phyloP scores from a whole-genome alignment of 2,329 filamentous ascomycete species.

The Penicillium sp. region DNA sequence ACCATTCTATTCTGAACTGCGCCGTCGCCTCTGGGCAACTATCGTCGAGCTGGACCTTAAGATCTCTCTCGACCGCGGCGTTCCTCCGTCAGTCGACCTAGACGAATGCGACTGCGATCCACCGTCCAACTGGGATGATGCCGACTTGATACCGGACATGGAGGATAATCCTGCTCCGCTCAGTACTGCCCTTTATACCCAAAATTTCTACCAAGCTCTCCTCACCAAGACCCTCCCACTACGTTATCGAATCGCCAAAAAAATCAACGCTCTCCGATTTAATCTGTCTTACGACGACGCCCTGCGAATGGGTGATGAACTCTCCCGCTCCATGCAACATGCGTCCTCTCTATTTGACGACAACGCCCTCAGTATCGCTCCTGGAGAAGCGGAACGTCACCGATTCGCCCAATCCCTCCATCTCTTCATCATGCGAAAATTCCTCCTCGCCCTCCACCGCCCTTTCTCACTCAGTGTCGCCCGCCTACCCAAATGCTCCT shows the following conservation, averaged over 20 bases:
- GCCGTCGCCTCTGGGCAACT: slow-evolving; percentile 47
- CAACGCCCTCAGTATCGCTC: slow-evolving; percentile 5
- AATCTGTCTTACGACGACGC: slow-evolving; percentile 35
- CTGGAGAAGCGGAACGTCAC: slow-evolving; percentile 12
- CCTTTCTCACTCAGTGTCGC: slow-evolving; percentile 37
- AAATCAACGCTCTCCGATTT: slow-evolving; percentile 32
- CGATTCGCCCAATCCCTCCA: slow-evolving; percentile 41
- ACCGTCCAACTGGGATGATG: slow-evolving; percentile 41
- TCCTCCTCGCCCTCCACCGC: slow-evolving; percentile 55
- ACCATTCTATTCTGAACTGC: slow-evolving; percentile 45
- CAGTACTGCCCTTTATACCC: slow-evolving; percentile 19
- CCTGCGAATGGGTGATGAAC: slow-evolving; percentile 30
- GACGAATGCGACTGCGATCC: slow-evolving; percentile 38
- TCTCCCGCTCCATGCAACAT: slow-evolving; percentile 25
- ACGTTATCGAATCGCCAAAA: slow-evolving; percentile 31
- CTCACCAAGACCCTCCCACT: slow-evolving; percentile 30
- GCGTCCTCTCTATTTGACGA: slow-evolving; percentile 26
- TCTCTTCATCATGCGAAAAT: slow-evolving; percentile 54
- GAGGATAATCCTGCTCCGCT: slow-evolving; percentile 21
- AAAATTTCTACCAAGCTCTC: slow-evolving; percentile 30
- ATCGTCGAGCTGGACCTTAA: slow-evolving; percentile 44
- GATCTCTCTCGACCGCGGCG: slow-evolving; percentile 35
- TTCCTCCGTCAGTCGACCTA: slow-evolving; percentile 34
- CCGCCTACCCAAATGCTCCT: slow-evolving; percentile 35
- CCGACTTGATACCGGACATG: slow-evolving; percentile 31